These are phyloP conservation scores for Lotmaria passim DNA, from an alignment of 208 protist genomes.

Conservation along the genomic window DNA sequence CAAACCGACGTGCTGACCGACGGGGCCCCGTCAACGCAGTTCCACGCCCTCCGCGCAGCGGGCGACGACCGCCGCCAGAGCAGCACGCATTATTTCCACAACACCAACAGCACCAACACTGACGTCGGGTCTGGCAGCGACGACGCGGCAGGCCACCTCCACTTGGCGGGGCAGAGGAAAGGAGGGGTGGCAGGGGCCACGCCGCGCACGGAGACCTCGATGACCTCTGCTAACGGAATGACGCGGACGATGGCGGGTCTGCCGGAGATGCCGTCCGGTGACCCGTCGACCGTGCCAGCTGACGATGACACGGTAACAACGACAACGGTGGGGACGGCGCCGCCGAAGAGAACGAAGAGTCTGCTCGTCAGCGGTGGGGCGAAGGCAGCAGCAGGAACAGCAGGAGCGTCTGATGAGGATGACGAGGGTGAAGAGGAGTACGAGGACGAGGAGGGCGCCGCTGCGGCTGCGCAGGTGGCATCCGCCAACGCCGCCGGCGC, in stretches of 20 bases:
- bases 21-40: not conserved
- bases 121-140: not conserved
- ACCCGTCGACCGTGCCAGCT: not conserved
- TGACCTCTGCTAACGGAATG: constrained; percentile 10
- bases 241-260: constrained; percentile 17
- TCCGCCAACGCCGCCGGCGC: not conserved
- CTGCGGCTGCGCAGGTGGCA: not conserved
- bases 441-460: not conserved
- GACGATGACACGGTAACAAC: not conserved
- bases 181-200: not conserved
- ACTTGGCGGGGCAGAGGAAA: not conserved
- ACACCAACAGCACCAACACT: not conserved
- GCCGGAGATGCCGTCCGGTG: constrained; percentile 5
- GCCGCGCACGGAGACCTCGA: not conserved
- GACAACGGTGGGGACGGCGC: too few species aligned
- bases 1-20: constrained; percentile 13
- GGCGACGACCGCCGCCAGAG: not conserved
- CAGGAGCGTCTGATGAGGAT: not conserved
- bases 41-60: not conserved
- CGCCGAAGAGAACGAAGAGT: too few species aligned
- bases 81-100: too few species aligned
- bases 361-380: too few species aligned
- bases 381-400: not conserved
- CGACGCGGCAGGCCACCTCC: not conserved
- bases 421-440: constrained; percentile 12